phyloP scores from a whole-genome alignment of 148 eudicot genomes.

The Chenopodium formosanum region DNA sequence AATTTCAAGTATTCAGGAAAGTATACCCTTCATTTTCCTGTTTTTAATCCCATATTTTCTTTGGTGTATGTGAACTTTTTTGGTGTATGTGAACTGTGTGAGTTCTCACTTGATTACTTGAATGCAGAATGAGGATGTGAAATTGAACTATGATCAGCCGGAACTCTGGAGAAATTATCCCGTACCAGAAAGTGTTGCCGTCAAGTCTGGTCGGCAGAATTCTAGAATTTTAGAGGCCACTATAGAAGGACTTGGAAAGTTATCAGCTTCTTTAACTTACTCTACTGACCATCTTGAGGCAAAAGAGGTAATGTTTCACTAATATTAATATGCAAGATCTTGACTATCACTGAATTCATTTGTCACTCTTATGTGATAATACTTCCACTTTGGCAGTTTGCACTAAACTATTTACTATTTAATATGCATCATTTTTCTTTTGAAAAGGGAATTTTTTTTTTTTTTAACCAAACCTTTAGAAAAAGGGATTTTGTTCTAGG shows the following conservation, averaged over 20 bases:
- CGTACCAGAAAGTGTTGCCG: slow-evolving; percentile 40
- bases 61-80: not conserved
- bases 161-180: slow-evolving; percentile 58
- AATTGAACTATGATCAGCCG: slow-evolving; percentile 57
- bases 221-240: slow-evolving; percentile 57
- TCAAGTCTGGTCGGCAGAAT: slow-evolving; percentile 45
- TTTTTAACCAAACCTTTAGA: too few species aligned
- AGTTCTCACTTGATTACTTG: slow-evolving; percentile 14
- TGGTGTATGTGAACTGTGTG: slow-evolving; percentile 13
- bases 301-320: slow-evolving; percentile 50
- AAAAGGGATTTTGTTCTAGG: not conserved
- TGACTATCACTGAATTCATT: not conserved
- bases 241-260: slow-evolving; percentile 68
- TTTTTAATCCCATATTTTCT: not conserved
- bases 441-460: too few species aligned
- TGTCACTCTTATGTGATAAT: slow-evolving; percentile 1
- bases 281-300: slow-evolving; percentile 40
- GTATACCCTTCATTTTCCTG: not conserved
- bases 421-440: not conserved
- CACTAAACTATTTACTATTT: not conserved
- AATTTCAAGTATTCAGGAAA: not conserved
- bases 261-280: slow-evolving; percentile 69
- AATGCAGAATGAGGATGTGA: slow-evolving; percentile 68
- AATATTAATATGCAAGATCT: not conserved
- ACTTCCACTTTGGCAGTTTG: not conserved